Conservation (phyloP, 371 early-diverging fungal genomes). For the Zopfochytrium polystomum region DNA sequence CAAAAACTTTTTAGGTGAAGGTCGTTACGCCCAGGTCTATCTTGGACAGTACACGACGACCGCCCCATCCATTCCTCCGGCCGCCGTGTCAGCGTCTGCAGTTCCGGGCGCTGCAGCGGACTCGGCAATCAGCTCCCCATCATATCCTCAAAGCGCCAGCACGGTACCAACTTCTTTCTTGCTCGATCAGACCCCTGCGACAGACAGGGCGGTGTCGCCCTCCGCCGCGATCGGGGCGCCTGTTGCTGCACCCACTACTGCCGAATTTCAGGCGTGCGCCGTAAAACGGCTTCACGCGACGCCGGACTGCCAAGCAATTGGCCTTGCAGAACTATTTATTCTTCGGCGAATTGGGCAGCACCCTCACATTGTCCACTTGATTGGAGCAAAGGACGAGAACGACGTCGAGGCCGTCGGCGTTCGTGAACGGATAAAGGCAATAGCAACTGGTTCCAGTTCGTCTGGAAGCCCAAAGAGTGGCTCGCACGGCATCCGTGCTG, state of each 20-base stretch:
- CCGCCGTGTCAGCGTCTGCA: neutral
- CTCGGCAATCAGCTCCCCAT: too few species aligned
- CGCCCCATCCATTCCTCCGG: neutral
- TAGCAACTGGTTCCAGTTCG: neutral
- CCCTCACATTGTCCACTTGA: constrained; percentile 39
- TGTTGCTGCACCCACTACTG: too few species aligned
- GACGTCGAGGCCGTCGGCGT: constrained; percentile 10
- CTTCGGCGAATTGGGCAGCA: constrained; percentile 34
- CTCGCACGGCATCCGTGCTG: constrained; percentile 6
- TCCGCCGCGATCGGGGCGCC: too few species aligned
- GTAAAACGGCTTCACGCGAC: constrained; percentile 54
- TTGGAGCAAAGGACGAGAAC: constrained; percentile 40
- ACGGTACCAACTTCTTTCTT: too few species aligned
- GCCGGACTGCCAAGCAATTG: constrained; percentile 48
- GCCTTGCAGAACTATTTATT: constrained; percentile 46
- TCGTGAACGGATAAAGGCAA: too few species aligned
- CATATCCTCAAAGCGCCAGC: too few species aligned
- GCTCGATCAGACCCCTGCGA: too few species aligned
- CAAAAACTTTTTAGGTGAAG: constrained; percentile 56
- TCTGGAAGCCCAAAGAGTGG: neutral
- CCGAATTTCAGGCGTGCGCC: constrained; percentile 49
- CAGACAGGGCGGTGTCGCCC: too few species aligned
- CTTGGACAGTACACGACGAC: constrained; percentile 39
- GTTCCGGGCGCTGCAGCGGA: too few species aligned
- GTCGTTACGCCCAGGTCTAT: constrained; percentile 58